These are phyloP conservation scores for Ogataea salicorniae DNA, from an alignment of 805 yeast species.

Conservation along the genomic window DNA sequence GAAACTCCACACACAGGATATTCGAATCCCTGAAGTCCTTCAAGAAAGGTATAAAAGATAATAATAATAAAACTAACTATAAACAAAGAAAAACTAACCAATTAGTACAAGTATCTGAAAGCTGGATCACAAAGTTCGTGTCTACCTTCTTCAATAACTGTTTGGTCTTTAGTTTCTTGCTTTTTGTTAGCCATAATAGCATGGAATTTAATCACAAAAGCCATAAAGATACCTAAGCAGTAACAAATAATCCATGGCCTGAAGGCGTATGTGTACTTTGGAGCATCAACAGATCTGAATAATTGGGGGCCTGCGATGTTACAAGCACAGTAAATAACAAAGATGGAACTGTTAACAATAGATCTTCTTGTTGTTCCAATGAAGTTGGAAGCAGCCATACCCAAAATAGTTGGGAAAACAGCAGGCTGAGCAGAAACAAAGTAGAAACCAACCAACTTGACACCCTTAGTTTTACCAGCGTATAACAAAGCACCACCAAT, in stretches of 20 bases:
- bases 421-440: conserved; percentile 25
- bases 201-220: conserved; percentile 7
- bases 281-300: conserved; percentile 51
- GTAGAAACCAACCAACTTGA: conserved; percentile 29
- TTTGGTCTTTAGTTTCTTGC: conserved; percentile 5
- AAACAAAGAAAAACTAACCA: neutral
- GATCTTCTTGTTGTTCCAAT: conserved; percentile 66
- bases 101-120: conserved; percentile 18
- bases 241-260: conserved; percentile 49
- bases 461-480: conserved; percentile 19
- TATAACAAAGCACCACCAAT: conserved; percentile 29
- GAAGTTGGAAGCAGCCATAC: conserved; percentile 34
- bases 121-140: conserved; percentile 14
- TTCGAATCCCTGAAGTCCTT: too few species aligned
- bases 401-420: conserved; percentile 22
- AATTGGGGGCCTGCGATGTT: conserved; percentile 69
- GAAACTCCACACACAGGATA: too few species aligned
- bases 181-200: conserved; percentile 13
- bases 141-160: conserved; percentile 1
- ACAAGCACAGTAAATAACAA: conserved; percentile 61
- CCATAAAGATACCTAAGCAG: conserved; percentile 15
- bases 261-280: conserved; percentile 53
- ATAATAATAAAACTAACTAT: too few species aligned
- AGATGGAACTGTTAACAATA: conserved; percentile 46
- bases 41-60: too few species aligned